Percentiles rank a stretch among this genome's conserved stretches.
phyloP scores from a whole-genome alignment of 169 alveolate genomes.

The Amoebophrya sp. region DNA sequence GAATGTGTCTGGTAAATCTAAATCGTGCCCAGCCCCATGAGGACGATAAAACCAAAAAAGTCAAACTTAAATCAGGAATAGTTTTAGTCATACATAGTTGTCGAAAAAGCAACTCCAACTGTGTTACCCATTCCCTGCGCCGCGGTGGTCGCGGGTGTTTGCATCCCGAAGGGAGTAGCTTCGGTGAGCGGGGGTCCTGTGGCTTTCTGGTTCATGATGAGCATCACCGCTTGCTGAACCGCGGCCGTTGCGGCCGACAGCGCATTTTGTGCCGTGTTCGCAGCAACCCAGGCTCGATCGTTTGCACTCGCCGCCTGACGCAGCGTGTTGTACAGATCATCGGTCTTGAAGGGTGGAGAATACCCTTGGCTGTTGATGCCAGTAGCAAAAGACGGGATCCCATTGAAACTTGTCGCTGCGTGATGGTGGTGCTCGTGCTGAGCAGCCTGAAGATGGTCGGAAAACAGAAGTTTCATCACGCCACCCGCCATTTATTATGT shows the following conservation, averaged over 20 bases:
- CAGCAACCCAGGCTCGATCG: constrained; percentile 7
- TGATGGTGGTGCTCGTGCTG: not conserved
- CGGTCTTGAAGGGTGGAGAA: not conserved
- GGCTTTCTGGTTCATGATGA: constrained; percentile 3
- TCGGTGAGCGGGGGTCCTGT: not conserved
- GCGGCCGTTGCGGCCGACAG: not conserved
- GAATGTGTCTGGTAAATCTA: no score
- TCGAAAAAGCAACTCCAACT: no score
- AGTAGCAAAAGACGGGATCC: constrained; percentile 1
- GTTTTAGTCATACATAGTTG: no score
- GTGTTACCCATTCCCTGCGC: no score
- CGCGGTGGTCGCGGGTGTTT: not conserved
- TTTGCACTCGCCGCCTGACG: not conserved
- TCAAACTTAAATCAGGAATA: no score
- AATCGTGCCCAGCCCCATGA: no score
- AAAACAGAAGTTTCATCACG: no score
- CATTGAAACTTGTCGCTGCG: constrained; percentile 2
- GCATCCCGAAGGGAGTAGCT: not conserved
- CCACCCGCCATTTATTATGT: no score
- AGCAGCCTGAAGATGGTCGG: no score
- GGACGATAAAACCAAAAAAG: no score
- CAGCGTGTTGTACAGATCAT: constrained; percentile 1
- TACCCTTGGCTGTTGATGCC: not conserved
- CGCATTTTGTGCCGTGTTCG: constrained; percentile 10
- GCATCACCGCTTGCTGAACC: not conserved